phyloP scores from a whole-genome alignment of 1,284 basidiomycete genomes.

The Trametes versicolor region DNA sequence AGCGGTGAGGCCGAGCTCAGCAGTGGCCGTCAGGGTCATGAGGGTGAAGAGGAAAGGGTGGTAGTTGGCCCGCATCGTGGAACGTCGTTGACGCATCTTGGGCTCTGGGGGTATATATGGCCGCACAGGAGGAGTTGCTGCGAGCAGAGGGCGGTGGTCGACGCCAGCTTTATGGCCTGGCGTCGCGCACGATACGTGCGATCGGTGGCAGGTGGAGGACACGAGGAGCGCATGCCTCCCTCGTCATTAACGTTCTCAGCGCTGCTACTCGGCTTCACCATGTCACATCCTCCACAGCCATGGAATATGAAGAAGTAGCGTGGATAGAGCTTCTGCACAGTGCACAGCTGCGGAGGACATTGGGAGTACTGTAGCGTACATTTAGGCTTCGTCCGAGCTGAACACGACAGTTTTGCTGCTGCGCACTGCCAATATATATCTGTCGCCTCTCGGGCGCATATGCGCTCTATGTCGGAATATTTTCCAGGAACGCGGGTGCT shows the following conservation, averaged over 20 bases:
- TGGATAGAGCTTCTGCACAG: background rate
- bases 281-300: background rate
- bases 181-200: conserved; percentile 26
- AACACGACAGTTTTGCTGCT: no score
- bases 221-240: conserved; percentile 33
- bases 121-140: conserved; percentile 22
- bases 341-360: background rate
- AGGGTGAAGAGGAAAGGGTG: conserved; percentile 76
- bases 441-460: background rate
- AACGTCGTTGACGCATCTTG: conserved; percentile 37
- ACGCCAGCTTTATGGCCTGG: conserved; percentile 20
- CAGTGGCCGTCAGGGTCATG: conserved; percentile 71
- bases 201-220: conserved; percentile 27
- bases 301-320: background rate
- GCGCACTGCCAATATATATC: background rate
- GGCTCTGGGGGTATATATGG: conserved; percentile 27
- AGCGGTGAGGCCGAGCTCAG: conserved; percentile 75
- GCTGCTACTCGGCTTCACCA: conserved; percentile 6
- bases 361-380: background rate
- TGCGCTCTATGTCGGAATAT: background rate
- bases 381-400: background rate
- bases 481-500: background rate
- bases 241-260: conserved; percentile 4
- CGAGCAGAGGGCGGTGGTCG: conserved; percentile 13
- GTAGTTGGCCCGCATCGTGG: conserved; percentile 57